Evolutionary conservation across 2,329 filamentous ascomycete genomes (phyloP).

Genomic region (Aspergillus alliaceus): DNA sequence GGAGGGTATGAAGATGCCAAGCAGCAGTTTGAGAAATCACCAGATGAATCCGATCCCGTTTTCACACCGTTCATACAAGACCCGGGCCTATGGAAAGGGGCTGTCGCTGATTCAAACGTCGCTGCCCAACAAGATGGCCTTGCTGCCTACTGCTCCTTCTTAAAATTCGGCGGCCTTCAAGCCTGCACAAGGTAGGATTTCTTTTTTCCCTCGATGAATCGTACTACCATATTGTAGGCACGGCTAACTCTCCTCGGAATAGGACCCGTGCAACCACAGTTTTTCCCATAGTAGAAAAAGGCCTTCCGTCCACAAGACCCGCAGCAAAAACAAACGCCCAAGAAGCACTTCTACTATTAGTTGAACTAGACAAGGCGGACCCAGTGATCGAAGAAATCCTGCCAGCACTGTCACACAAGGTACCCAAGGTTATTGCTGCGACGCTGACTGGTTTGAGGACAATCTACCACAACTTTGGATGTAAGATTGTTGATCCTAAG

Average conservation of each 20-base stretch:
- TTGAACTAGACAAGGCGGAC: constrained; percentile 83
- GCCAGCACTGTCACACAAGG: constrained; percentile 79
- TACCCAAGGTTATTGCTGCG: constrained; percentile 81
- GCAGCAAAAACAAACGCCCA: constrained; percentile 84
- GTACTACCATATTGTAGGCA: not conserved
- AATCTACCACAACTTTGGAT: constrained; percentile 92
- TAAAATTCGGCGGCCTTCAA: constrained; percentile 84
- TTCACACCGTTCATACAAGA: constrained; percentile 89
- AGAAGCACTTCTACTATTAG: constrained; percentile 82
- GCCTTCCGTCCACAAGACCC: constrained; percentile 80
- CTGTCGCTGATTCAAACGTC: constrained; percentile 91
- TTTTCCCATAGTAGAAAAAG: constrained; percentile 83
- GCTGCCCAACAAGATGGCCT: constrained; percentile 94
- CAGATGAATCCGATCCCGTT: constrained; percentile 79
- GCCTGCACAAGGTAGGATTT: constrained; percentile 65
- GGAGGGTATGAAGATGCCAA: constrained; percentile 89
- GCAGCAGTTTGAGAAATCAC: constrained; percentile 80
- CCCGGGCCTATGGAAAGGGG: constrained; percentile 83
- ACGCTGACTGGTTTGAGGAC: constrained; percentile 74
- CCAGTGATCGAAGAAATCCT: constrained; percentile 90
- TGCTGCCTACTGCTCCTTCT: constrained; percentile 81
- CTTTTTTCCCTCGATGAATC: not conserved
- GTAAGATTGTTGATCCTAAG: constrained; percentile 91
- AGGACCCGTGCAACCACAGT: constrained; percentile 76
- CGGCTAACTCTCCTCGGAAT: not conserved